These are phyloP conservation scores for Tricholoma sp. DNA, from an alignment of 768 basidiomycete species.

Conservation along the genomic window DNA sequence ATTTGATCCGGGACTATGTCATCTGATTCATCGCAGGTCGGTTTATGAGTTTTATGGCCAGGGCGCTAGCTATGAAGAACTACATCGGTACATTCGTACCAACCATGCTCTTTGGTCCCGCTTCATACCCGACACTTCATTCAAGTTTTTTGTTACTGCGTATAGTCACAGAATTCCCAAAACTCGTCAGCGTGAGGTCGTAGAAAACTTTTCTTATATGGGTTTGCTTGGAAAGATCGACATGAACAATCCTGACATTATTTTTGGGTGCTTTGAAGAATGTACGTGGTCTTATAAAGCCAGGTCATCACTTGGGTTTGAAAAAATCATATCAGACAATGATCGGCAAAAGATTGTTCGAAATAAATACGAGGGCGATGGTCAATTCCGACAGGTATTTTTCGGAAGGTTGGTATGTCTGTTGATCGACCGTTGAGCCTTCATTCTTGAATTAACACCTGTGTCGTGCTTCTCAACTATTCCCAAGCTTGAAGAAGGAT, in stretches of 20 bases:
- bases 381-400: conserved; percentile 65
- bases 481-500: conserved; percentile 57
- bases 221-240: conserved; percentile 74
- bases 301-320: background rate
- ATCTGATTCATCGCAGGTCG: conserved; percentile 39
- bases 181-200: conserved; percentile 54
- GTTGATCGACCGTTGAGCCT: background rate
- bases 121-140: conserved; percentile 63
- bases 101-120: conserved; percentile 48
- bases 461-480: too few species aligned
- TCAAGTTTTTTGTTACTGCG: conserved; percentile 73
- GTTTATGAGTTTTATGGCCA: conserved; percentile 76
- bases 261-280: conserved; percentile 78
- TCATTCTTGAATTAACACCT: background rate
- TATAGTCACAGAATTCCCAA: conserved; percentile 74
- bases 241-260: conserved; percentile 73
- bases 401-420: conserved; percentile 82
- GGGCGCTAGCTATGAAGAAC: conserved; percentile 59
- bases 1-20: background rate
- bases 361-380: conserved; percentile 53
- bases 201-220: conserved; percentile 86
- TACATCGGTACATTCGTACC: conserved; percentile 53
- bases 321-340: conserved; percentile 32
- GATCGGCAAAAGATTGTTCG: conserved; percentile 43
- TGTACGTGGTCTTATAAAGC: conserved; percentile 46